These are phyloP conservation scores for Cladorrhinum sp. DNA, from an alignment of 2,329 filamentous ascomycete species.

Conservation along the genomic window DNA sequence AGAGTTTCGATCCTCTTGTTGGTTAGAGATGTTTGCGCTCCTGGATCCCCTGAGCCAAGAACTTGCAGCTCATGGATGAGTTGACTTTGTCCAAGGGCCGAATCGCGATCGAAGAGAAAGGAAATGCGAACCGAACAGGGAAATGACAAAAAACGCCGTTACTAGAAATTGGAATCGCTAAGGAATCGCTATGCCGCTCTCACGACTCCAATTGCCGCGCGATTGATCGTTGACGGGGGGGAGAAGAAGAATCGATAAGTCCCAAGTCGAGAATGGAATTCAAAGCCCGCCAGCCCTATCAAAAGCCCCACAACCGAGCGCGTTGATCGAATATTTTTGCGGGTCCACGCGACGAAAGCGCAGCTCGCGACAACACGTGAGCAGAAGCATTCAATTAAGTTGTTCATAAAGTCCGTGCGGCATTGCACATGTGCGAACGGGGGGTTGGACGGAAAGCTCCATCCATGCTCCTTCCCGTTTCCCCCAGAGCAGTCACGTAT, in stretches of 20 bases:
- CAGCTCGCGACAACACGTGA: constrained; percentile 25
- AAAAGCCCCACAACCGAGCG: constrained; percentile 14
- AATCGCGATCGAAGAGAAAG: background rate
- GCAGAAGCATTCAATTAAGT: constrained; percentile 9
- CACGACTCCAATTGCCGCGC: background rate
- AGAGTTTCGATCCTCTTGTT: background rate
- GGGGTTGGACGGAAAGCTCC: background rate
- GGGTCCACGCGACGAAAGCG: constrained; percentile 22
- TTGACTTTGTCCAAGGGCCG: background rate
- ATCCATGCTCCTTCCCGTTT: background rate
- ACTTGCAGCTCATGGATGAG: background rate
- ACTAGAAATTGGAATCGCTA: background rate
- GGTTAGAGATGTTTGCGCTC: background rate
- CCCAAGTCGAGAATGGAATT: background rate
- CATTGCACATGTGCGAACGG: background rate
- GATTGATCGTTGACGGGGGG: background rate
- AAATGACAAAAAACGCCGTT: background rate
- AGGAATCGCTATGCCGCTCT: background rate
- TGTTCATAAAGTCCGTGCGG: background rate
- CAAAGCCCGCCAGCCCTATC: background rate
- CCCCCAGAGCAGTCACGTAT: too few relatives aligned
- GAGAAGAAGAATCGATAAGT: background rate
- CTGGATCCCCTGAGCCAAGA: background rate
- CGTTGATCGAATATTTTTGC: constrained; percentile 15
- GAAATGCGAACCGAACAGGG: background rate